Evolutionary conservation across 2,329 filamentous ascomycete genomes (phyloP), one percentile per base, ranked within the genome.

Genomic region (Aspergillus awamori): DNA sequence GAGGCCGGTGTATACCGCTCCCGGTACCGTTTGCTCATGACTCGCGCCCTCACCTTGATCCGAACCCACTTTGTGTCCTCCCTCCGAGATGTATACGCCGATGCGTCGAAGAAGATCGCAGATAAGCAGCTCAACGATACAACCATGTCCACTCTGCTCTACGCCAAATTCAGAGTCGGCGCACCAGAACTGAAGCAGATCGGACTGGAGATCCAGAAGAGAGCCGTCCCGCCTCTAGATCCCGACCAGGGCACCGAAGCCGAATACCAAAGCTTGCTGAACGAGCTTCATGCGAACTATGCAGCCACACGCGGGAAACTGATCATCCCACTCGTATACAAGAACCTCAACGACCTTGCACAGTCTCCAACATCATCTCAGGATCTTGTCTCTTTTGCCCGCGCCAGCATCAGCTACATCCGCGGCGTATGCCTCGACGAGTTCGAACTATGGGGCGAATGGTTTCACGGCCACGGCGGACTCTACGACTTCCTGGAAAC

Each of bases 1-100:
- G 94, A 98, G 75, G 89, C 93, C 2, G 89, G 93, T 64, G 87
- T 90, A 2, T 98, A 97, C 74, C 86, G 93, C 47, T 92, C 94
- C 6, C 87, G 93, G 62, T 98, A 98, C 75, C 87, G 91, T 62
- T 84, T 95, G 0, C 83, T 97, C 11, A 84, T 98, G 45, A 90
- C 88, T 1, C 81, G 88, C 63, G 87, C 85, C 17, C 78, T 90
- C 49, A 89, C 87, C 0, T 80, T 90, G 26, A 88, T 89, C 52
- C 84, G 88, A 24, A 86, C 87, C 45, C 84, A 89, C 70, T 89
- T 89, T 69, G 87, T 86, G 61, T 84, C 83, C 65, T 82, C 81
- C n/a, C 79, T 87, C 24, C 84, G 83, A 64, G 87, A 87, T 63
- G 87, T 86, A 49, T 85, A 84, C 54, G 82, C 84, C 49, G 87